Evolutionary conservation across 129 eudicot genomes (phyloP), one percentile per base, ranked within the genome.

Genomic region (Chrysanthemum lavandulifolium): DNA sequence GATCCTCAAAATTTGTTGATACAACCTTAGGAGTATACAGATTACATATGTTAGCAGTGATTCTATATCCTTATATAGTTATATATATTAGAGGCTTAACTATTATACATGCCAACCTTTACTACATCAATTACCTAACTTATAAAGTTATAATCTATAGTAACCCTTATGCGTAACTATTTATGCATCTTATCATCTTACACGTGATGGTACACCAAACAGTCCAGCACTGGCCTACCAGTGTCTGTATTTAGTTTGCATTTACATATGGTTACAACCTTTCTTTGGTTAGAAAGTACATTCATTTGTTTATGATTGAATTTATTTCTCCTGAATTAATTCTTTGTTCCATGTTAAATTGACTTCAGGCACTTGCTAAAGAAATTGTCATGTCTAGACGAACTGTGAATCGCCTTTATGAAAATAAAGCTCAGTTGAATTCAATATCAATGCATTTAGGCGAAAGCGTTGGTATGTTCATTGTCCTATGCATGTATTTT

Each of bases 371-470:
- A 70, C 97, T 94, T 62, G 98, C 98, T 12, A 90, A 77, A 84
- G 98, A 94, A 79, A 70, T 94, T 50, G 95, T 94, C 88, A 81
- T 79, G 65, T 94, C 98, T 54, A 90, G 95, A 56, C 83, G 77
- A 81, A 90, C 97, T 76, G 97, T 94, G 81, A 90, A 94, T 73
- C 98, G 98, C 58, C 92, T 94, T 57, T 81, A 94, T 71, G 98
- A 94, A 80, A 94, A 94, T 79, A 94, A 90, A 84, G 98, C 98
- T 15, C 98, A 94, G 73, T 76, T 94, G 79, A 94, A 94, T 81
- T 94, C 98, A 10, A 90, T 94, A 83, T 94, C 98, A 47, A 94
- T 94, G 98, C 98, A 94, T 87, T 90, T 94, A 27, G 98, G 98
- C 51, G 98, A 94, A 86, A 94, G 98, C 73, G 98, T 94, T 77